These are phyloP conservation scores for Scleroderma bovista DNA, from an alignment of 768 basidiomycete species.

Conservation along the genomic window DNA sequence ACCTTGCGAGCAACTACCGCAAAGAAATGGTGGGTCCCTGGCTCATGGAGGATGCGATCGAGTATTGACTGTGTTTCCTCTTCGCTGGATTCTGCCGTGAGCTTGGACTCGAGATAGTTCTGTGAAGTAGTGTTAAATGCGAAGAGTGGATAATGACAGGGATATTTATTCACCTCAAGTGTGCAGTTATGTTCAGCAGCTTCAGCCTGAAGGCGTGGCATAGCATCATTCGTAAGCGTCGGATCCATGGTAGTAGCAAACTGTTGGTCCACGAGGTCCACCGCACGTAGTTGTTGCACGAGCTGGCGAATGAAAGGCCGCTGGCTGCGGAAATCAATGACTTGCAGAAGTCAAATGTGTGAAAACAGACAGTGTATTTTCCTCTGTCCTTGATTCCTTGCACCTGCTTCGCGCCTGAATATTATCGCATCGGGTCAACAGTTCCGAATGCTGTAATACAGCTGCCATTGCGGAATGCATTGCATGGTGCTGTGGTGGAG, in stretches of 20 bases:
- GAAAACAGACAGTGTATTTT: slow-evolving; percentile 7
- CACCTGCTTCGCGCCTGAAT: slow-evolving; percentile 31
- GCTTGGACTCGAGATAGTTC: slow-evolving; percentile 50
- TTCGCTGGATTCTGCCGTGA: slow-evolving; percentile 44
- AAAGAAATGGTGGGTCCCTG: slow-evolving; percentile 51
- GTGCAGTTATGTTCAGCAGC: slow-evolving; percentile 56
- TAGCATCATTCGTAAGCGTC: slow-evolving; percentile 41
- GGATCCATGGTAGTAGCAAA: slow-evolving; percentile 51
- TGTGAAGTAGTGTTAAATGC: slow-evolving; percentile 9
- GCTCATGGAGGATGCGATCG: slow-evolving; percentile 48
- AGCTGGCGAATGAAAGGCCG: slow-evolving; percentile 24
- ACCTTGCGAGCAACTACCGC: slow-evolving; percentile 56
- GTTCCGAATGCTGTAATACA: slow-evolving; percentile 46
- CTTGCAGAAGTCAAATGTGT: background rate
- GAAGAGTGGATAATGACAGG: background rate
- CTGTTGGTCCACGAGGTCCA: slow-evolving; percentile 49
- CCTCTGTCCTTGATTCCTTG: slow-evolving; percentile 15
- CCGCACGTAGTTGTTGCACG: slow-evolving; percentile 47
- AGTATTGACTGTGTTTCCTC: slow-evolving; percentile 34
- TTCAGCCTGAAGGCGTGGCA: slow-evolving; percentile 49
- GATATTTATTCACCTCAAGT: slow-evolving; percentile 41
- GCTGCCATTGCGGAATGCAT: slow-evolving; percentile 48
- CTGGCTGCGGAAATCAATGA: slow-evolving; percentile 10
- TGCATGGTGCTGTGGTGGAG: slow-evolving; percentile 29
- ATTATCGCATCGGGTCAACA: slow-evolving; percentile 51